Conservation (phyloP, 2,329 filamentous ascomycete species). For the Phialocephala sp. region DNA sequence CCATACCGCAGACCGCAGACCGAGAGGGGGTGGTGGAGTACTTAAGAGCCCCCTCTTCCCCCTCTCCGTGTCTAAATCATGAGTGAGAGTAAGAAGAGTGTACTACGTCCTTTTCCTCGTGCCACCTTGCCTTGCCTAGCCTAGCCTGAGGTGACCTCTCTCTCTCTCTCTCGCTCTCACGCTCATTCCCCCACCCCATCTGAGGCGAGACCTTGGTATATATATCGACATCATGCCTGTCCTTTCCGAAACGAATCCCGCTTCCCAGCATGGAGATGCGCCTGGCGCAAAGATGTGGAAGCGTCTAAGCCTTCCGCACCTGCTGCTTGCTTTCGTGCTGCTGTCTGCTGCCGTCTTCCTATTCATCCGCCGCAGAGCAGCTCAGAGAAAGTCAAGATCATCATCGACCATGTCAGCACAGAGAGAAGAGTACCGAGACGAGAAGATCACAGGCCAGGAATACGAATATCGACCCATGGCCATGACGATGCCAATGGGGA, state of each 20-base stretch:
- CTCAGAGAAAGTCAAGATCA: neutral
- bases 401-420: neutral
- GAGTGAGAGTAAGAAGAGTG: neutral
- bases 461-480: conserved; percentile 3
- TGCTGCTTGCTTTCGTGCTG: conserved; percentile 17
- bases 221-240: conserved; percentile 21
- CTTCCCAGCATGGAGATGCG: conserved; percentile 6
- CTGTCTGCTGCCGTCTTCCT: neutral
- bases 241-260: conserved; percentile 19
- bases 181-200: no score
- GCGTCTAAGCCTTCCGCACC: conserved; percentile 9
- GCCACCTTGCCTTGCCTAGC: neutral
- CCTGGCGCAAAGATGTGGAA: neutral
- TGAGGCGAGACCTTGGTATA: neutral
- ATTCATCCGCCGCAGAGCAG: neutral
- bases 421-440: neutral
- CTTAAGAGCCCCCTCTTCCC: neutral
- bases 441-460: neutral
- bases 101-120: neutral
- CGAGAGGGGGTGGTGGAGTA: neutral
- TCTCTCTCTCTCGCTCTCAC: neutral
- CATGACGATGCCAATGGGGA: no score
- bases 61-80: neutral
- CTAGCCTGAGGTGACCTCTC: conserved; percentile 11
- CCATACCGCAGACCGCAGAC: no score